These are phyloP conservation scores for Datisca glomerata DNA, from an alignment of 306 rosid genomes.

Conservation along the genomic window DNA sequence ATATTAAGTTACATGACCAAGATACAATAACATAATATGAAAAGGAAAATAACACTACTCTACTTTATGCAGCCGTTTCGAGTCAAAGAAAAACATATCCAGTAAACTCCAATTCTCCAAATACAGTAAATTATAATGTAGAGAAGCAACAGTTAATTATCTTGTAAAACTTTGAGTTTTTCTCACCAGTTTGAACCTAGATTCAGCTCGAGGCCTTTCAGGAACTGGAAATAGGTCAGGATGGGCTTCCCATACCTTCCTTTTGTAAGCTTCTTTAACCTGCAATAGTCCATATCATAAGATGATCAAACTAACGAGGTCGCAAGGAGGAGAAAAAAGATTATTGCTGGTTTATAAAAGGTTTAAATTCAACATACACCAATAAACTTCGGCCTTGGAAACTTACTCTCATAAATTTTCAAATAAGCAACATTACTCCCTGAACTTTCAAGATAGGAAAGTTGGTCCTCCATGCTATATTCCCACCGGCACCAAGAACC, in stretches of 20 bases:
- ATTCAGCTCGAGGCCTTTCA: conserved; percentile 50
- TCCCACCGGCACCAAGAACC: no score
- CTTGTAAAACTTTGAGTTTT: not conserved
- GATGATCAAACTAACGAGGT: no score
- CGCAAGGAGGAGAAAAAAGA: no score
- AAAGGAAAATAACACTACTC: not conserved
- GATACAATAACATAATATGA: not conserved
- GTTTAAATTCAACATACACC: no score
- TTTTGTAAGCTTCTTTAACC: conserved; percentile 67
- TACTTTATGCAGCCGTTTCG: not conserved
- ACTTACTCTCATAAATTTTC: no score
- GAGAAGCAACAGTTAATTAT: not conserved
- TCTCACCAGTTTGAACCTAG: conserved; percentile 53
- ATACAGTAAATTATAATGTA: not conserved
- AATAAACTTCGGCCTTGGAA: no score
- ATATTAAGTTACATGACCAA: not conserved
- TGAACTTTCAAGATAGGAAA: not conserved
- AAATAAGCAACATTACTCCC: no score
- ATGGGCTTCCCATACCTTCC: conserved; percentile 76
- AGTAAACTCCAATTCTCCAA: not conserved
- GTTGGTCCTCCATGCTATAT: no score
- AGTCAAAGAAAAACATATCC: not conserved
- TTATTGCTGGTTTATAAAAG: no score
- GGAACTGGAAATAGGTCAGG: conserved; percentile 62
- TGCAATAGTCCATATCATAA: conserved; percentile 18